Evolutionary conservation across 768 basidiomycete genomes (phyloP).

Genomic region (Suillus plorans): DNA sequence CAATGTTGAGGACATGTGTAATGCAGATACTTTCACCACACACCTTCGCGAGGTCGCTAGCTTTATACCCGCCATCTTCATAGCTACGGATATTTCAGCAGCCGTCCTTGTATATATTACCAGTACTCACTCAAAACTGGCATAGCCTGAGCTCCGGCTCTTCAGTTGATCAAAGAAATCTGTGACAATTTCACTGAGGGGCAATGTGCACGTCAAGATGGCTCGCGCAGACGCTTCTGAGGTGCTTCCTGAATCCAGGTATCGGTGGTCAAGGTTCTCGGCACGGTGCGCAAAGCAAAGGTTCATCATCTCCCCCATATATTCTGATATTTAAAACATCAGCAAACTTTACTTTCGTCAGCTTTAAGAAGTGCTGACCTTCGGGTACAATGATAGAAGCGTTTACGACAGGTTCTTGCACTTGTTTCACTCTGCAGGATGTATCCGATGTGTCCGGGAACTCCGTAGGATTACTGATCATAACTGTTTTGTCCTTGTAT

Average conservation of each 20-base stretch:
- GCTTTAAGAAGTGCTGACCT: conserved; percentile 44
- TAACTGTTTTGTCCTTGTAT: conserved; percentile 59
- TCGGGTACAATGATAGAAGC: conserved; percentile 95
- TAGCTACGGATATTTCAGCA: conserved; percentile 55
- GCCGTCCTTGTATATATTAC: neutral
- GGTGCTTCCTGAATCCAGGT: conserved; percentile 60
- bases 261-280: conserved; percentile 78
- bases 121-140: conserved; percentile 79
- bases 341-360: neutral
- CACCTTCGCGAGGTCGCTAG: conserved; percentile 83
- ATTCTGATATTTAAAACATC: conserved; percentile 49
- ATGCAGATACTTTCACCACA: conserved; percentile 2
- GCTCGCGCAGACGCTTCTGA: conserved; percentile 49
- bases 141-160: conserved; percentile 87
- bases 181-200: conserved; percentile 89
- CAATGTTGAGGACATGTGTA: conserved; percentile 3
- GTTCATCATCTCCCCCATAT: conserved; percentile 95
- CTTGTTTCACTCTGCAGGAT: conserved; percentile 59
- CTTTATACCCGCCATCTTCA: conserved; percentile 87
- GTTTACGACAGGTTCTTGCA: conserved; percentile 92
- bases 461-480: conserved; percentile 91
- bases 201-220: conserved; percentile 81
- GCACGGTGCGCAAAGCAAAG: conserved; percentile 86
- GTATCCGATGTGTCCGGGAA: conserved; percentile 83
- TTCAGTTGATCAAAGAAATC: conserved; percentile 96